Evolutionary conservation across 176 grass and related monocot species (phyloP).

Genomic region (Cenchrus purpureus): DNA sequence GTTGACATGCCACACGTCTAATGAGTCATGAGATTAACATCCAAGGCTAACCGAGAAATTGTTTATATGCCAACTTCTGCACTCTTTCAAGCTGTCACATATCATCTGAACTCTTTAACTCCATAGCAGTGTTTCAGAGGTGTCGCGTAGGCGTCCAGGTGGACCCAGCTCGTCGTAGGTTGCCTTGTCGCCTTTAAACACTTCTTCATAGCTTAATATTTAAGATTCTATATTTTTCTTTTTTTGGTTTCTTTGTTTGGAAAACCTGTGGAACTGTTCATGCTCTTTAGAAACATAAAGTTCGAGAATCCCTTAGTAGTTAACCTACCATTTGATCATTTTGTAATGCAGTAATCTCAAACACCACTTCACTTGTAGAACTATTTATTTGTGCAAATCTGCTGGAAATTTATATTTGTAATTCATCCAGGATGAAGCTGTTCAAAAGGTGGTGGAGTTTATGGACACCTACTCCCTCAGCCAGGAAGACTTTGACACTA

Average conservation of each 20-base stretch:
- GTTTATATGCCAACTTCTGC: constrained; percentile 12
- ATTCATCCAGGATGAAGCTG: constrained; percentile 76
- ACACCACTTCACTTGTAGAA: neutral
- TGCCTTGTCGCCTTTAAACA: too few relatives aligned
- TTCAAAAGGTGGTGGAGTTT: constrained; percentile 86
- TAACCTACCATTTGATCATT: constrained; percentile 15
- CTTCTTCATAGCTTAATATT: neutral
- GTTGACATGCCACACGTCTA: neutral
- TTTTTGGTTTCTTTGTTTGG: neutral
- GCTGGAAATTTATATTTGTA: constrained; percentile 37
- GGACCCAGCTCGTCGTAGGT: too few relatives aligned
- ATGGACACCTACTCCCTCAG: constrained; percentile 97
- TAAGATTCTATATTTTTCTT: neutral
- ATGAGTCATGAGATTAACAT: neutral
- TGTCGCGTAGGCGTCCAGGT: too few relatives aligned
- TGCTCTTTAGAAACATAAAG: neutral
- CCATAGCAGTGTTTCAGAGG: neutral
- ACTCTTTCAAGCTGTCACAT: constrained; percentile 13
- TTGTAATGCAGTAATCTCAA: constrained; percentile 12
- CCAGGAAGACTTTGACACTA: constrained; percentile 91
- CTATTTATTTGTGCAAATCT: constrained; percentile 22
- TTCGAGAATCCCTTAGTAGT: neutral
- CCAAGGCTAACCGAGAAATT: neutral
- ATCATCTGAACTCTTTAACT: neutral
- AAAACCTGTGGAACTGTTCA: constrained; percentile 35